Percentiles rank a stretch among this genome's conserved stretches.
Evolutionary conservation across 495 filamentous ascomycete genomes (phyloP).

Genomic region (Neurospora sp.): DNA sequence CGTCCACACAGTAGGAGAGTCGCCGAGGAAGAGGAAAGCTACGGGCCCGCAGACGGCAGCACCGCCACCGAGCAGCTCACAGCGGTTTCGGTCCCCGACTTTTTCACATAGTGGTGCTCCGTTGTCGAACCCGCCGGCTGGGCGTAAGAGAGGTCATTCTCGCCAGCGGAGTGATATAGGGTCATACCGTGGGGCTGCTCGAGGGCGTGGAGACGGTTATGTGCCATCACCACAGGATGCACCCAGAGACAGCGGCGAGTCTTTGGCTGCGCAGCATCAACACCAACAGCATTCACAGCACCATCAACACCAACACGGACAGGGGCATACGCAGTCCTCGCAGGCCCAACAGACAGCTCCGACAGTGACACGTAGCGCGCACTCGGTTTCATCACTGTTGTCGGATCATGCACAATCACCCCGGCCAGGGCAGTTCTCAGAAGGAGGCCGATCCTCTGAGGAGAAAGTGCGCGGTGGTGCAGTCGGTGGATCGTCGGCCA

Average conservation of each 20-base stretch:
- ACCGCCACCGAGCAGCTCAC: constrained; percentile 43
- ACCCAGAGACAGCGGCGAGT: constrained; percentile 15
- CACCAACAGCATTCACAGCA: neutral
- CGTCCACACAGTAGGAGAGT: constrained; percentile 43
- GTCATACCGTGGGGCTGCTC: constrained; percentile 32
- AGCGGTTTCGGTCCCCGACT: constrained; percentile 45
- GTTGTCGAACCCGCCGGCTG: constrained; percentile 43
- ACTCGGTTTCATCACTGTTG: constrained; percentile 39
- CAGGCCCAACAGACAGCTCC: constrained; percentile 9
- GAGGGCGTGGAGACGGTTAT: constrained; percentile 26
- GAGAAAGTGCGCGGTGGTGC: constrained; percentile 22
- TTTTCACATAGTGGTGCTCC: constrained; percentile 46
- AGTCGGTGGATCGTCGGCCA: constrained; percentile 24
- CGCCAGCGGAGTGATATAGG: constrained; percentile 61
- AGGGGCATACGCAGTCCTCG: constrained; percentile 5
- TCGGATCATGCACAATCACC: constrained; percentile 34
- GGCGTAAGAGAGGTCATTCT: constrained; percentile 54
- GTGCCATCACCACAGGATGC: constrained; percentile 29
- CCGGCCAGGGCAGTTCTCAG: constrained; percentile 14
- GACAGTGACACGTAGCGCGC: constrained; percentile 22
- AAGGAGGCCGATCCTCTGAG: constrained; percentile 15
- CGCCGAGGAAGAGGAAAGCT: constrained; percentile 67
- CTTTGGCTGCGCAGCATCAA: constrained; percentile 2
- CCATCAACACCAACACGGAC: constrained; percentile 6
- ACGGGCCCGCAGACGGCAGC: constrained; percentile 49